A percentile compares a stretch with the other conserved stretches of the same genome.
These are phyloP conservation scores for Pleurostoma richardsiae DNA, from an alignment of 2,329 filamentous ascomycete genomes.

Conservation along the genomic window DNA sequence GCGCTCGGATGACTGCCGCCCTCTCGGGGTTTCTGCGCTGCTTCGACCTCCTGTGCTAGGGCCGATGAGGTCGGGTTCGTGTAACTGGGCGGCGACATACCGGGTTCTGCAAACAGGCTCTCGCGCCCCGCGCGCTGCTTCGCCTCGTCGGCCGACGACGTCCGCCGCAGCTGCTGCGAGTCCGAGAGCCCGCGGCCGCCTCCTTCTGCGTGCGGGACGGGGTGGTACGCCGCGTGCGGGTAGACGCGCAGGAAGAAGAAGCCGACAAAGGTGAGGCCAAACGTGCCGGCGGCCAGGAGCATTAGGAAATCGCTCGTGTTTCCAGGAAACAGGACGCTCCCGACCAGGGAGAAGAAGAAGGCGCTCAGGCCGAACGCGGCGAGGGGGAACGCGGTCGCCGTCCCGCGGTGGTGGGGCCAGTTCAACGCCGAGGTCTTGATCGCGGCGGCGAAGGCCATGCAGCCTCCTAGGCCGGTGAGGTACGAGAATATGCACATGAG, in stretches of 20 bases:
- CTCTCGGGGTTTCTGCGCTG: conserved; percentile 2
- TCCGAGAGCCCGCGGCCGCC: conserved; percentile 21
- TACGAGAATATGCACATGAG: conserved; percentile 78
- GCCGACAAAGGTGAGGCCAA: conserved; percentile 65
- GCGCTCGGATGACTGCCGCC: conserved; percentile 8
- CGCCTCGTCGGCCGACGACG: conserved; percentile 36
- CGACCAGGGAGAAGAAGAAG: conserved; percentile 87
- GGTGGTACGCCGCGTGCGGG: conserved; percentile 54
- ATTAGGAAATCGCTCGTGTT: conserved; percentile 78
- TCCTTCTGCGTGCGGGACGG: conserved; percentile 38
- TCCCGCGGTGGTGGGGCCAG: conserved; percentile 86
- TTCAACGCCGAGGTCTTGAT: conserved; percentile 87
- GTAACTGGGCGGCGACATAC: conserved; percentile 50
- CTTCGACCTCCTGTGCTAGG: background rate
- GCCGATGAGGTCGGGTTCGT: conserved; percentile 16
- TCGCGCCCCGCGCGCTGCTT: conserved; percentile 31
- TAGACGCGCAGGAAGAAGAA: conserved; percentile 83
- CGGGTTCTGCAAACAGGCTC: conserved; percentile 49
- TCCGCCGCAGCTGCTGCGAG: conserved; percentile 33
- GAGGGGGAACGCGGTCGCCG: conserved; percentile 88
- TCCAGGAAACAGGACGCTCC: conserved; percentile 73
- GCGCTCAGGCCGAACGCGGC: conserved; percentile 92
- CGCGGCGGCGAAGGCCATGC: conserved; percentile 81
- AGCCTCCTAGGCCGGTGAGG: conserved; percentile 82
- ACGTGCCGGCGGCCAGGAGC: conserved; percentile 75